Evolutionary conservation across 2,329 filamentous ascomycete species (phyloP).

Genomic region (Scedosporium dehoogii): DNA sequence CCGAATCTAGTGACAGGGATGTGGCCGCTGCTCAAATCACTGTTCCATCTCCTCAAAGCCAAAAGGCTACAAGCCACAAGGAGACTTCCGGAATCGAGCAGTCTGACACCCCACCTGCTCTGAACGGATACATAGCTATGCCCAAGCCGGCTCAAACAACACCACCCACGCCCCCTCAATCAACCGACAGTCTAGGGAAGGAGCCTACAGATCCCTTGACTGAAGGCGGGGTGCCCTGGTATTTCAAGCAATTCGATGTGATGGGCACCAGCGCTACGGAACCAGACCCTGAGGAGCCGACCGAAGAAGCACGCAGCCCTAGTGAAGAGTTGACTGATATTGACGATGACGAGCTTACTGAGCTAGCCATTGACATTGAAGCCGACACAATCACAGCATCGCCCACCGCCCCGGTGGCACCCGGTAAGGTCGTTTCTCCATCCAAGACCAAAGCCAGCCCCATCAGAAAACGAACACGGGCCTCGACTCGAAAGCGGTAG

Average conservation of each 20-base stretch:
- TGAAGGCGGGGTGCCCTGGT: slow-evolving; percentile 79
- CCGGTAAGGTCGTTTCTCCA: background rate
- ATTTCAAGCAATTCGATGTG: slow-evolving; percentile 71
- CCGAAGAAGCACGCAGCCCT: slow-evolving; percentile 57
- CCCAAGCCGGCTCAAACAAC: slow-evolving; percentile 23
- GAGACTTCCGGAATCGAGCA: background rate
- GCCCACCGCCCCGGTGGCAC: background rate
- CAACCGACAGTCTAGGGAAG: slow-evolving; percentile 44
- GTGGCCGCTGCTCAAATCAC: background rate
- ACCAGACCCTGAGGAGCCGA: slow-evolving; percentile 51
- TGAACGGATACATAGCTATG: slow-evolving; percentile 32
- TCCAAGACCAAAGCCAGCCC: background rate
- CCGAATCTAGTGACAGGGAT: background rate
- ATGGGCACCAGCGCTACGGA: slow-evolving; percentile 73
- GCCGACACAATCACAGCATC: slow-evolving; percentile 11
- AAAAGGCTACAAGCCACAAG: background rate
- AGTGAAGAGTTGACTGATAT: slow-evolving; percentile 87
- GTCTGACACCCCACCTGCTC: slow-evolving; percentile 35
- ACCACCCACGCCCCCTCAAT: slow-evolving; percentile 59
- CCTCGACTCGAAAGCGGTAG: background rate
- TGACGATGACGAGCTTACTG: slow-evolving; percentile 80
- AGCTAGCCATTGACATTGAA: slow-evolving; percentile 47
- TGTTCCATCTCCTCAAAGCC: background rate
- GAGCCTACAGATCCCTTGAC: slow-evolving; percentile 45
- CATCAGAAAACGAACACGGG: slow-evolving; percentile 1